Base-by-base conservation (phyloP, 148 eudicot species). In the Mesembryanthemum crystallinum region DNA sequence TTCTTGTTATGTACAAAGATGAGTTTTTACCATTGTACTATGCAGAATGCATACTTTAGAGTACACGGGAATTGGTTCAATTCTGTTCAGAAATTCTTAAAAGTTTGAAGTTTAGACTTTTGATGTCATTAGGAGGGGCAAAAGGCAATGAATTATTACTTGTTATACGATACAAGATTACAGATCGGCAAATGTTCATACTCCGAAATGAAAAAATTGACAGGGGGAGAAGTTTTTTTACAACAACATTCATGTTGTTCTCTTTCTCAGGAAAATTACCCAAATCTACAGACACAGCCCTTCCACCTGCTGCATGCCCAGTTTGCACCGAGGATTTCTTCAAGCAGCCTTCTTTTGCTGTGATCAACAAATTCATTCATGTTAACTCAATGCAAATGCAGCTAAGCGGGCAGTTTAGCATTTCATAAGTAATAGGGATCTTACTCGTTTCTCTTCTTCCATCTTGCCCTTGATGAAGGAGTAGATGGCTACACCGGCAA, bases 361-460 rank as follows among this genome's bases (percentile, higher is more conserved):
- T 68, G 73, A 71, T 73, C n/a, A 59, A 65, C n/a, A 57, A 33
- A 57, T 20, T 9, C 27, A 20, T 2, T 29, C 47, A 24, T 23
- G 32, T 78, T 55, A 72, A n/a, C 3, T 8, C 29, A 71, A 47
- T 27, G 64, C 51, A n/a, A 71, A 10, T 62, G 9, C 35, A 39
- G 11, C 20, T 1, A 29, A 70, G 64, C 43, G 13, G 20, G 23
- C 49, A 7, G 10, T 8, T 60, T 21, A 27, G 43, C 54, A 47
- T 60, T 43, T 23, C 42, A 37, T 13, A 33, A 57, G 11, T 29
- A 58, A 29, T 18, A 63, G 65, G 74, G 45, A 29, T 59, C 97
- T 87, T 77, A 95, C 99, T 67, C 97, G 87, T 89, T 95, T 95
- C 82, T 92, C 97, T 82, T 95, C 97, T 83, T 95, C 99, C n/a